Evolutionary conservation across 495 filamentous ascomycete species (phyloP).

Genomic region (Daldinia childiae): DNA sequence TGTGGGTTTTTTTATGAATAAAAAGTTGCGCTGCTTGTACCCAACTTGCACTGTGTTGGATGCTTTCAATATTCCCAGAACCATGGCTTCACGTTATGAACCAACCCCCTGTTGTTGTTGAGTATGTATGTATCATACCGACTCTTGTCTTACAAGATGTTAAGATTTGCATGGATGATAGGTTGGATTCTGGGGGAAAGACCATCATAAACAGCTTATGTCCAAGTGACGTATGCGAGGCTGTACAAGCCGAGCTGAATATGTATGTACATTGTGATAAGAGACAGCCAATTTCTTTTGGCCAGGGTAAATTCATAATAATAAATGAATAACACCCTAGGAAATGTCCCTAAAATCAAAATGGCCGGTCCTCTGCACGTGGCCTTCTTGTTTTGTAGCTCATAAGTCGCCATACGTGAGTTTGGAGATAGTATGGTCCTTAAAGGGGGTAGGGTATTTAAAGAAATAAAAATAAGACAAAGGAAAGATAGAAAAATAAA

Average conservation of each 20-base stretch:
- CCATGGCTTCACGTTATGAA: slow-evolving; percentile 2
- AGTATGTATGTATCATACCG: neutral
- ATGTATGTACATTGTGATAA: slow-evolving; percentile 15
- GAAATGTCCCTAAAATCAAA: slow-evolving; percentile 12
- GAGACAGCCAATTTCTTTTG: slow-evolving; percentile 9
- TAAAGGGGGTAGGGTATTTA: slow-evolving; percentile 7
- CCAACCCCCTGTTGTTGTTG: neutral
- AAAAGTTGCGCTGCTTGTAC: neutral
- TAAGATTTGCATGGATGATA: neutral
- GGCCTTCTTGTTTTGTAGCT: slow-evolving; percentile 10
- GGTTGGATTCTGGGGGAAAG: slow-evolving; percentile 7
- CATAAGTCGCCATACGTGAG: slow-evolving; percentile 9
- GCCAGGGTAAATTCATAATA: slow-evolving; percentile 21
- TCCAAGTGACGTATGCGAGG: slow-evolving; percentile 20
- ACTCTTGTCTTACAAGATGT: slow-evolving; percentile 19
- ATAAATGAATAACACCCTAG: slow-evolving; percentile 18
- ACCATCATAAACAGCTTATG: slow-evolving; percentile 14
- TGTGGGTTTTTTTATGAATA: slow-evolving; percentile 8
- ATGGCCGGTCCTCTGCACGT: slow-evolving; percentile 5
- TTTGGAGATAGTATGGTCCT: neutral
- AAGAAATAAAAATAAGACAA: neutral
- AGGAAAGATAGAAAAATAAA: slow-evolving; percentile 23
- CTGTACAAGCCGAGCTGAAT: slow-evolving; percentile 22
- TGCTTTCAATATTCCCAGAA: neutral
- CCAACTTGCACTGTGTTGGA: slow-evolving; percentile 9